Conservation (phyloP, 768 basidiomycete species). For the Gloeostereum incarnatum region DNA sequence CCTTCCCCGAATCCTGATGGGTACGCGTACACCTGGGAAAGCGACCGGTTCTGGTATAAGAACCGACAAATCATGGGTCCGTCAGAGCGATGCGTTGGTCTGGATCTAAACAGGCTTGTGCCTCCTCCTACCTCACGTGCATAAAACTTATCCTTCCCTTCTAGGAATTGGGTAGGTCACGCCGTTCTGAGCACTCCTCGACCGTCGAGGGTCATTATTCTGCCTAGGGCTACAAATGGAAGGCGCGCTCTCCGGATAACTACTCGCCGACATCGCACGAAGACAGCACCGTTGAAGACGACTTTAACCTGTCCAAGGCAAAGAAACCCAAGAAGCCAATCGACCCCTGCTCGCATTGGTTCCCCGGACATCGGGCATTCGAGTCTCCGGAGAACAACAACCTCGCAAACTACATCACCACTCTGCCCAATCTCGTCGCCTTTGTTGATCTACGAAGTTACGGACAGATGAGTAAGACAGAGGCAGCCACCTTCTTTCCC, state of each 20-base stretch:
- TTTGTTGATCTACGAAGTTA: conserved; percentile 77
- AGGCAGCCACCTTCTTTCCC: neutral
- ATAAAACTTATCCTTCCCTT: conserved; percentile 14
- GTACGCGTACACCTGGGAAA: conserved; percentile 66
- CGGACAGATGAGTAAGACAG: conserved; percentile 66
- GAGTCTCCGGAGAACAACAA: conserved; percentile 71
- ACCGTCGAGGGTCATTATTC: neutral
- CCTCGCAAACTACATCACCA: conserved; percentile 58
- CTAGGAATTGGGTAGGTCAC: conserved; percentile 52
- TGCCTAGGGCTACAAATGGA: conserved; percentile 65
- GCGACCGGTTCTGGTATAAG: conserved; percentile 71
- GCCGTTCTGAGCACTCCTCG: neutral
- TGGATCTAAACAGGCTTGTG: conserved; percentile 69
- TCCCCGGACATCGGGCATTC: conserved; percentile 66
- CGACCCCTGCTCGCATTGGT: conserved; percentile 68
- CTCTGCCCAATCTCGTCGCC: conserved; percentile 41
- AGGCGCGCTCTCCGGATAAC: conserved; percentile 18
- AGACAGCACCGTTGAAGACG: conserved; percentile 6
- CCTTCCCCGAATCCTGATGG: conserved; percentile 66
- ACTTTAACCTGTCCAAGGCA: conserved; percentile 10
- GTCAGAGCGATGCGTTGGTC: conserved; percentile 45
- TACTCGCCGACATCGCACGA: conserved; percentile 8
- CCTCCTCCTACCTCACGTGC: neutral
- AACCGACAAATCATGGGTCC: conserved; percentile 50
- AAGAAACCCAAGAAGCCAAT: conserved; percentile 15